Evolutionary conservation across 2,329 filamentous ascomycete species (phyloP).

Genomic region (Fusarium lateritium): DNA sequence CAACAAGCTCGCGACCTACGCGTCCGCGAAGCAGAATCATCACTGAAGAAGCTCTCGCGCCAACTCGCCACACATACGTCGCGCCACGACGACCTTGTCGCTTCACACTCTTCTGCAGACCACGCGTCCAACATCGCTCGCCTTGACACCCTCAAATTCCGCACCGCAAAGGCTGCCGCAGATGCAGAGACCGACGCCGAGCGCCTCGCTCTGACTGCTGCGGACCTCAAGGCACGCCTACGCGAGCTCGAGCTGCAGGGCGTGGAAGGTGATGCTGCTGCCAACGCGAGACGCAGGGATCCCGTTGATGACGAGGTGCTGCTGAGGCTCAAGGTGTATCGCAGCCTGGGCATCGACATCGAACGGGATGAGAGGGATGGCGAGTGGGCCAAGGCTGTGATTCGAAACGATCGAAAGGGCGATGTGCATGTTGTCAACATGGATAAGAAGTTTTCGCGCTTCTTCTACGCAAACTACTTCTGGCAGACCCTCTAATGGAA

Average conservation of each 20-base stretch:
- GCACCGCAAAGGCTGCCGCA: slow-evolving; percentile 89
- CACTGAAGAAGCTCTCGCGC: slow-evolving; percentile 80
- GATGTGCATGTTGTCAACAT: slow-evolving; percentile 97
- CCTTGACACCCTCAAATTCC: slow-evolving; percentile 94
- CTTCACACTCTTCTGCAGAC: slow-evolving; percentile 80
- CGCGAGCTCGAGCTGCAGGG: slow-evolving; percentile 90
- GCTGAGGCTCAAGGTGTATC: slow-evolving; percentile 90
- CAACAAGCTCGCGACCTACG: slow-evolving; percentile 86
- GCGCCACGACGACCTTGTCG: slow-evolving; percentile 82
- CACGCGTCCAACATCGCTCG: slow-evolving; percentile 89
- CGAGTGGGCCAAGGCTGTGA: slow-evolving; percentile 87
- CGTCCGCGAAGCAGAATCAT: slow-evolving; percentile 76
- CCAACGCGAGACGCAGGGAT: slow-evolving; percentile 54
- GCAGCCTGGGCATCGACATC: slow-evolving; percentile 90
- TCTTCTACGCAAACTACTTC: slow-evolving; percentile 96
- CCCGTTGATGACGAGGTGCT: slow-evolving; percentile 74
- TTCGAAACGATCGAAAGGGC: slow-evolving; percentile 87
- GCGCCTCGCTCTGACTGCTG: slow-evolving; percentile 83
- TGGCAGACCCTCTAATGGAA: slow-evolving; percentile 83
- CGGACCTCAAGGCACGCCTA: slow-evolving; percentile 80
- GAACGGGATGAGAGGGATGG: slow-evolving; percentile 81
- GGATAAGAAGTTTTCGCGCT: slow-evolving; percentile 90
- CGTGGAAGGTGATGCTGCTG: slow-evolving; percentile 74
- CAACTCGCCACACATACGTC: slow-evolving; percentile 80
- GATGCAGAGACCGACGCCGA: slow-evolving; percentile 97